Evolutionary conservation across 495 filamentous ascomycete genomes (phyloP).

Genomic region (Copromyces sp.): DNA sequence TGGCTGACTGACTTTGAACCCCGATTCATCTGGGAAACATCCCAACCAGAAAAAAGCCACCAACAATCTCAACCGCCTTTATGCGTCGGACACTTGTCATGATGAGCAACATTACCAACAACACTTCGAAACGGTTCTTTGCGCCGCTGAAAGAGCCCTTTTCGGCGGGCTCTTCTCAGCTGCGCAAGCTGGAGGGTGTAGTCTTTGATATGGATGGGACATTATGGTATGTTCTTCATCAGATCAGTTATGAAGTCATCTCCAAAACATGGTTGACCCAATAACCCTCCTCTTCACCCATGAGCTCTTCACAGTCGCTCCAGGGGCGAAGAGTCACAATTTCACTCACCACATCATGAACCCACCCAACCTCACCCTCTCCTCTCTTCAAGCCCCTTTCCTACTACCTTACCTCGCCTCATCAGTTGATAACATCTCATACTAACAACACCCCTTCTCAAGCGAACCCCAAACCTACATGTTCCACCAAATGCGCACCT

Average conservation of each 20-base stretch:
- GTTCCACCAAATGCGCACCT: slow-evolving; percentile 75
- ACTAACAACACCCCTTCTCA: neutral
- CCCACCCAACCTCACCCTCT: neutral
- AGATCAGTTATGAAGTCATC: too few relatives aligned
- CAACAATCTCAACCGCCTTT: neutral
- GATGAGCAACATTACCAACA: neutral
- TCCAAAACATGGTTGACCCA: too few relatives aligned
- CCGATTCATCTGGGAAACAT: neutral
- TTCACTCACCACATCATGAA: neutral
- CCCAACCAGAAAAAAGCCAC: neutral
- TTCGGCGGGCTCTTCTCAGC: slow-evolving; percentile 11
- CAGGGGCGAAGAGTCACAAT: neutral
- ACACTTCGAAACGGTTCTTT: neutral
- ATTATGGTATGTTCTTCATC: slow-evolving; percentile 54
- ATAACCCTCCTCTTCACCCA: too few relatives aligned
- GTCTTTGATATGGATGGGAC: slow-evolving; percentile 96
- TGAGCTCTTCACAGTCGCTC: too few relatives aligned
- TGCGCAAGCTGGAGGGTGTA: slow-evolving; percentile 62
- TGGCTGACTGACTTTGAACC: neutral
- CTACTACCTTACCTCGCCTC: neutral
- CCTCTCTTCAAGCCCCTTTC: neutral
- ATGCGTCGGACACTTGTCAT: neutral
- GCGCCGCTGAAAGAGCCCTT: slow-evolving; percentile 32
- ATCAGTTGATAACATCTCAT: neutral
- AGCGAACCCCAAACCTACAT: slow-evolving; percentile 91